These are phyloP conservation scores for Curvularia lunata DNA, from an alignment of 2,329 filamentous ascomycete species.

Conservation along the genomic window DNA sequence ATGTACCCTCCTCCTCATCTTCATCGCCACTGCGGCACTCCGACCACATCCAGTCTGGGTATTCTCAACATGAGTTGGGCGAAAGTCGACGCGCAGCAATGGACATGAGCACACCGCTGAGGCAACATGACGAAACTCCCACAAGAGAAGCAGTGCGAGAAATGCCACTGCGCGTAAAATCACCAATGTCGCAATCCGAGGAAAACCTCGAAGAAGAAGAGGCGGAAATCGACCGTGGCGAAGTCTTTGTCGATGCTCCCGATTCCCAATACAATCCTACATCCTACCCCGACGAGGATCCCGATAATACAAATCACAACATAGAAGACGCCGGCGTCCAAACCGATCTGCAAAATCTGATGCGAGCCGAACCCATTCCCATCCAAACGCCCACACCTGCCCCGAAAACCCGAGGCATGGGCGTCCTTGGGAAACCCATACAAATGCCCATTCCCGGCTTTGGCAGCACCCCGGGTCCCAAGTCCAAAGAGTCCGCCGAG, in stretches of 20 bases:
- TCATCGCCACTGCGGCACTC: slow-evolving; percentile 51
- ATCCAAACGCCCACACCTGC: slow-evolving; percentile 28
- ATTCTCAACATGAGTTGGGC: slow-evolving; percentile 45
- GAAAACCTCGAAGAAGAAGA: slow-evolving; percentile 58
- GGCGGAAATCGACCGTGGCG: slow-evolving; percentile 39
- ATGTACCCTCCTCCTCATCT: slow-evolving; percentile 67
- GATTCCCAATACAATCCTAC: slow-evolving; percentile 52
- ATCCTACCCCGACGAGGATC: slow-evolving; percentile 15
- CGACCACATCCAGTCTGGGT: slow-evolving; percentile 38
- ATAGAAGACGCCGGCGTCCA: slow-evolving; percentile 38
- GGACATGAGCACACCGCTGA: slow-evolving; percentile 20
- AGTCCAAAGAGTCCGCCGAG: slow-evolving; percentile 23
- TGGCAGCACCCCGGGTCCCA: slow-evolving; percentile 8
- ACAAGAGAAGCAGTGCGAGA: neutral
- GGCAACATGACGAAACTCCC: slow-evolving; percentile 5
- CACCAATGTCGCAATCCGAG: slow-evolving; percentile 78
- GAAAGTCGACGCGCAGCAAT: slow-evolving; percentile 50
- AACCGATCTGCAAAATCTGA: slow-evolving; percentile 16
- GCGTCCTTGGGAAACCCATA: slow-evolving; percentile 29
- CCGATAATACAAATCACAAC: slow-evolving; percentile 9
- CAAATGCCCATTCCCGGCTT: slow-evolving; percentile 29
- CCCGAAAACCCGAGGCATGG: slow-evolving; percentile 20
- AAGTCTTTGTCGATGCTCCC: slow-evolving; percentile 58
- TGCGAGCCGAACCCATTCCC: slow-evolving; percentile 19
- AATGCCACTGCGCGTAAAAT: slow-evolving; percentile 65